Base-by-base conservation (phyloP, 2,329 filamentous ascomycete species). In the Diaporthe ilicicola region DNA sequence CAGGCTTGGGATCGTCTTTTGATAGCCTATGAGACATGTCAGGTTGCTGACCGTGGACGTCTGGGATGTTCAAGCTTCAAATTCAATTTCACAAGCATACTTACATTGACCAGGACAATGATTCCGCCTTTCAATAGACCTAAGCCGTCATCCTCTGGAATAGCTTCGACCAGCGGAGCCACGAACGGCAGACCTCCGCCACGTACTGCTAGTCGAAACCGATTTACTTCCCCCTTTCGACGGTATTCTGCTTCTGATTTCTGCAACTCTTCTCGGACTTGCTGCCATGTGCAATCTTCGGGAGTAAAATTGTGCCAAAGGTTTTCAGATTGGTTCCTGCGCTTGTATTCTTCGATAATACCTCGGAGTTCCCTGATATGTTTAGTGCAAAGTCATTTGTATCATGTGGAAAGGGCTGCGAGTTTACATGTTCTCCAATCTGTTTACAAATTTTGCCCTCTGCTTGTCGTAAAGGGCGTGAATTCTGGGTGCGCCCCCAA, bases 131-230 rank as follows among this genome's bases (percentile, higher is more conserved):
- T 54, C 5, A 67, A 12, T 7, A 69, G 8, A 4, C 67, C 67
- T 17, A 69, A 17, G 2, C 67, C 67, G 4, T 69, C 55, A 22
- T 42, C 46, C 3, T 69, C 46, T 10, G 67, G 54, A n/a, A 69
- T 48, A 6, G 27, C 55, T 27, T 69, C 67, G 3, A 69, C 39
- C 24, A 69, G 17, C 12, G 24, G 67, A 39, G 4, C 12, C 13
- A 24, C 15, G 13, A 15, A 53, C 27, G 53, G 53, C 0, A 37
- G 59, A 6, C 19, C 44, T 27, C 37, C 44, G 4, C 29, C 15
- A 7, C 67, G 67, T 13, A 69, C 62, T 9, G 17, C 67, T 42
- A 44, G 32, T 6, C 67, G 54, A 10, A 69, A 13, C 3, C n/a
- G 3, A 27, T 53, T 42, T 27, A 7, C 6, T 3, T 22, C 15